Base-by-base conservation (phyloP, 345 rosid species). In the Camelina neglecta region DNA sequence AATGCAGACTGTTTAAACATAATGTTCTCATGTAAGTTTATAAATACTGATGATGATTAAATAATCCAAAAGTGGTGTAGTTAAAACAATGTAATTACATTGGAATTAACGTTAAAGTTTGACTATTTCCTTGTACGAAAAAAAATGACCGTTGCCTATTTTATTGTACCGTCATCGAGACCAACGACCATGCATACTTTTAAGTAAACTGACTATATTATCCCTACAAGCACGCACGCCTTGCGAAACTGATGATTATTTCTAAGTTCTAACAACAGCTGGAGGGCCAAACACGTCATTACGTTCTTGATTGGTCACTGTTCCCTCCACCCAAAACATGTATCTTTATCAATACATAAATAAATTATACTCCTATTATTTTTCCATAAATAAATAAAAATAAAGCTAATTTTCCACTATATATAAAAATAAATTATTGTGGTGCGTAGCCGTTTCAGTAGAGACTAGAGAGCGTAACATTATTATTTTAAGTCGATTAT, bases 361-460 rank as follows among this genome's bases (percentile, higher is more conserved):
- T n/a, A n/a, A n/a, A n/a, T n/a, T n/a, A n/a, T n/a, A n/a, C n/a
- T n/a, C n/a, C n/a, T n/a, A n/a, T n/a, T n/a, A n/a, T n/a, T n/a
- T n/a, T n/a, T n/a, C n/a, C n/a, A n/a, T 29, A 29, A 29, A 29
- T 29, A 29, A 29, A 29, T 29, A 35, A 29, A 29, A 26, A 73
- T 7, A 66, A 58, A 66, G 42, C 60, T 74, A 58, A 23, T 66
- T 57, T 44, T 56, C 51, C 49, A 35, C 29, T n/a, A 63, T 65
- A 29, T 16, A 8, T 11, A 12, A 7, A 55, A 23, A 50, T 0
- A 29, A 64, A 44, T 0, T 10, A 35, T 35, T 65, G 60, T 66
- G 78, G 72, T 74, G 66, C 60, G 51, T 67, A 57, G 4, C 78
- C 20, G 77, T 74, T 35, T 65, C 31, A 35, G 72, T 66, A 74